Evolutionary conservation across 129 eudicot genomes (phyloP).

Genomic region (Apium graveolens): DNA sequence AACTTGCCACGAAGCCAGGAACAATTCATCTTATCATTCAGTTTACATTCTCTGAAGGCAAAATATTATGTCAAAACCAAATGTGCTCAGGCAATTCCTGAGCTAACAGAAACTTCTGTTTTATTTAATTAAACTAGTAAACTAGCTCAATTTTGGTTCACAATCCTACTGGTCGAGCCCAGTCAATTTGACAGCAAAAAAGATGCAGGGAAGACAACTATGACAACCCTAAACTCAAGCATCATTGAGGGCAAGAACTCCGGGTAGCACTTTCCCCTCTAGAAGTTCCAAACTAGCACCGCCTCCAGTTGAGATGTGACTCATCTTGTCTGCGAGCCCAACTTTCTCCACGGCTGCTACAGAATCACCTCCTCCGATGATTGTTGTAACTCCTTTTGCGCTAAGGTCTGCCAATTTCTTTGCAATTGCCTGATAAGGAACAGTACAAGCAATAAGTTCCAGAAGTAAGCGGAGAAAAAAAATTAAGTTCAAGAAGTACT

Average conservation of each 20-base stretch:
- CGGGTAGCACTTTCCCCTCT: constrained; percentile 86
- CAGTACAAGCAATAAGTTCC: not conserved
- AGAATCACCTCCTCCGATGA: constrained; percentile 90
- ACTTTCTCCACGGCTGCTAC: constrained; percentile 96
- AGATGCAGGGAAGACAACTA: not conserved
- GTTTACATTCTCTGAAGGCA: not conserved
- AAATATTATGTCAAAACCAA: not conserved
- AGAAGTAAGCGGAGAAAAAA: not conserved
- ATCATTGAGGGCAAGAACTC: constrained; percentile 85
- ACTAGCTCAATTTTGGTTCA: not conserved
- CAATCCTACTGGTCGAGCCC: constrained; percentile 8
- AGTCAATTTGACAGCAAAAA: constrained; percentile 15
- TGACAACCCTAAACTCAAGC: constrained; percentile 30
- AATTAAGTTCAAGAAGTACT: not conserved
- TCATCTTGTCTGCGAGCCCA: constrained; percentile 93
- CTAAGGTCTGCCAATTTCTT: constrained; percentile 88
- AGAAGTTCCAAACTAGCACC: constrained; percentile 98
- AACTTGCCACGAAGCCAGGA: not conserved
- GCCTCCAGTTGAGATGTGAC: constrained; percentile 97
- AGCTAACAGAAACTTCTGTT: constrained; percentile 7
- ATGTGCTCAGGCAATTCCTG: not conserved
- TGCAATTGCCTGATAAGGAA: constrained; percentile 60
- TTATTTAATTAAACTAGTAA: constrained; percentile 18
- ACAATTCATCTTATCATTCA: not conserved
- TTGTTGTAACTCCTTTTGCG: constrained; percentile 85